Base-by-base conservation (phyloP, 805 yeast genomes). In the Priceomyces haplophilus region DNA sequence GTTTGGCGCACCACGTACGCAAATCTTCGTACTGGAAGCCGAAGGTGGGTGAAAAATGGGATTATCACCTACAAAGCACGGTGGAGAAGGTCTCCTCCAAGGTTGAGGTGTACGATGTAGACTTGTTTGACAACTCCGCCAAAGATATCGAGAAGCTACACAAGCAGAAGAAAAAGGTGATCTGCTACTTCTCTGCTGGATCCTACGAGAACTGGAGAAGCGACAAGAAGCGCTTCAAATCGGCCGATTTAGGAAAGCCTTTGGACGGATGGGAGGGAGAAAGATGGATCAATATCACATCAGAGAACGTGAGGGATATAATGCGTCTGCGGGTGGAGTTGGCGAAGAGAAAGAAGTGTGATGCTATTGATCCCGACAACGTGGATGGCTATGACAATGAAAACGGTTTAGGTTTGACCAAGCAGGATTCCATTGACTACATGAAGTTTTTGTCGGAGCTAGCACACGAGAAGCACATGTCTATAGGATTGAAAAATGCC, bases 101-200 rank as follows among this genome's bases (percentile, higher is more conserved):
- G 2, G 49, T 54, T 4, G 46, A 45, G 1, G 53, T 58, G 6
- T 59, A 56, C 41, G 60, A 46, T 45, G 42, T 61, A 25, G 65
- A 61, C 41, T 43, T 60, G 17, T 60, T 56, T 37, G 58, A 52
- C 24, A 46, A 31, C 21, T 37, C 42, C 4, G 38, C 20, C 8
- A 8, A 36, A 10, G 24, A 38, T 2, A 55, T 61, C 15, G 33
- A 45, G 2, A 20, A 34, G 3, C 46, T 61, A 10, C 63, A 58
- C 11, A 18, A 41, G 3, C 41, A 40, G 6, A 53, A 52, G 3
- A 48, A 52, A 15, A 47, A 47, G 37, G 64, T 60, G 12, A 54
- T 61, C 5, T 61, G 65, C 41, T 60, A 61, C 41, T 59, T 61
- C 34, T 58, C 63, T 2, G 65, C 63, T 1, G 65, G 65, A 2